Conservation (phyloP, 768 basidiomycete species). For the Amanita polypyramis region DNA sequence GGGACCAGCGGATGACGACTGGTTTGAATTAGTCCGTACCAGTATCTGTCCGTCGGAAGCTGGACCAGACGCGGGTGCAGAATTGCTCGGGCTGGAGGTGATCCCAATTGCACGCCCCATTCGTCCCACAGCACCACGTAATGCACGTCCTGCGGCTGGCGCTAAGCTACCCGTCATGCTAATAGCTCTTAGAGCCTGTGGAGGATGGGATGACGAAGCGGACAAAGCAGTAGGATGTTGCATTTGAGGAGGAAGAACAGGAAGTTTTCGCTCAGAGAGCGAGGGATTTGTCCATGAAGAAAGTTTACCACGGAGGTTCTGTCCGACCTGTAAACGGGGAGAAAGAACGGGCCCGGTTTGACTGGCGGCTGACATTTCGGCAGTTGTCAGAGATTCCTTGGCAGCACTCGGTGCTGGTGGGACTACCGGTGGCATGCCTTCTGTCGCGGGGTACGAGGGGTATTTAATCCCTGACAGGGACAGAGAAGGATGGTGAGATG, state of each 20-base stretch:
- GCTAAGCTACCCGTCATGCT: constrained; percentile 62
- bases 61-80: constrained; percentile 27
- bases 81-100: constrained; percentile 23
- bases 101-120: constrained; percentile 40
- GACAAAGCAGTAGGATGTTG: constrained; percentile 17
- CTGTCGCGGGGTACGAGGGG: constrained; percentile 24
- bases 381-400: constrained; percentile 1
- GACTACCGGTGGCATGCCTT: constrained; percentile 18
- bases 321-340: constrained; percentile 18
- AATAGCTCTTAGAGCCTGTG: constrained; percentile 33
- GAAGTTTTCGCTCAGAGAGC: constrained; percentile 14
- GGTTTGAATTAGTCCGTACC: constrained; percentile 29
- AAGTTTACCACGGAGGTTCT: constrained; percentile 36
- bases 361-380: constrained; percentile 8
- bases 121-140: constrained; percentile 61
- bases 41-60: constrained; percentile 22
- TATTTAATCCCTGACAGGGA: constrained; percentile 21
- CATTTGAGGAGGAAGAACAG: constrained; percentile 14
- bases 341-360: constrained; percentile 1
- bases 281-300: constrained; percentile 31
- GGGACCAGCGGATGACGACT: constrained; percentile 14
- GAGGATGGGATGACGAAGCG: constrained; percentile 13
- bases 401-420: constrained; percentile 13
- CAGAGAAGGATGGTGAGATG: constrained; percentile 17
- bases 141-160: constrained; percentile 66